Percentiles rank a stretch among this genome's conserved stretches.
Conservation (phyloP, 345 rosid species). For the Dovyalis caffra region DNA sequence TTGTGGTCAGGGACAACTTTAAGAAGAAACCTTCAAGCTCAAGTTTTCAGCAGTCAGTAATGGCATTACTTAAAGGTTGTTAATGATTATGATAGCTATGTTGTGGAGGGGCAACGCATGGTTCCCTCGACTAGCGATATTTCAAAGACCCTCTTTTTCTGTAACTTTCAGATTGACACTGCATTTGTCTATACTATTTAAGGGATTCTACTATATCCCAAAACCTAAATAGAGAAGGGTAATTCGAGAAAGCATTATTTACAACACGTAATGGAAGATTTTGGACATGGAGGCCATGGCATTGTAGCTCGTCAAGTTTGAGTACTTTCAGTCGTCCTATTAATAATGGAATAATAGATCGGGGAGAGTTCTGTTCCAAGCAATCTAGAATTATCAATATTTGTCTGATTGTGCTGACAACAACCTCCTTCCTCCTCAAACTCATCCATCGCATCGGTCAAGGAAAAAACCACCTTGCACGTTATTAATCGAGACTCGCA, state of each 20-base stretch:
- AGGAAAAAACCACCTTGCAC: too few species aligned
- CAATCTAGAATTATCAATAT: neutral
- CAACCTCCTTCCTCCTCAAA: too few species aligned
- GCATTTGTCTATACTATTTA: neutral
- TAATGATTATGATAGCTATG: conserved; percentile 4
- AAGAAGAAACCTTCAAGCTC: conserved; percentile 17
- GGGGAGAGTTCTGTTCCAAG: neutral
- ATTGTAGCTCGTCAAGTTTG: neutral
- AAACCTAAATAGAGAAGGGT: neutral
- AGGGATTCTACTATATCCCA: neutral
- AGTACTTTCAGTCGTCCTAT: neutral
- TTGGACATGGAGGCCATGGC: neutral
- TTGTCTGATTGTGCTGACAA: too few species aligned
- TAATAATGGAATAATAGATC: neutral
- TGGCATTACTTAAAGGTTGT: neutral
- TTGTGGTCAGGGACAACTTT: conserved; percentile 20
- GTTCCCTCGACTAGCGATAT: neutral
- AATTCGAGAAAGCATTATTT: neutral
- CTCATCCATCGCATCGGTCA: too few species aligned
- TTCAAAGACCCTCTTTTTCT: neutral
- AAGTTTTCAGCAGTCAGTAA: conserved; percentile 17
- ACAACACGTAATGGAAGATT: neutral
- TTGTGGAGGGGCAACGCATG: neutral
- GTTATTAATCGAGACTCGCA: too few species aligned
- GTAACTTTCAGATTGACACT: neutral